phyloP scores from a whole-genome alignment of 352 stramenopile species.

The Aphanomyces euteiches region DNA sequence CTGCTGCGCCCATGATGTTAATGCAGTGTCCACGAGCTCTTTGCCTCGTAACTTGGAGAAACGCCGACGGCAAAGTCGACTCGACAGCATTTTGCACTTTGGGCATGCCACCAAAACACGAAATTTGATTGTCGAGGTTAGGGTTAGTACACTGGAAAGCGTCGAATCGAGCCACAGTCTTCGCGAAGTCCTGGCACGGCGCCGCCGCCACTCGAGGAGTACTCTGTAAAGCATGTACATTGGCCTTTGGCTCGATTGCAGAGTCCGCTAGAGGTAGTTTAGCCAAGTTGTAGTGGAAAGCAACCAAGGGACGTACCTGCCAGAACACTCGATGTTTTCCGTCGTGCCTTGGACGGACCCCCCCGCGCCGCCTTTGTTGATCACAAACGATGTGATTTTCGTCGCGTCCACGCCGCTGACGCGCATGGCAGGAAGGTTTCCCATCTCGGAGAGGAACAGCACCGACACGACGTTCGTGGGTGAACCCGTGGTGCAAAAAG shows the following conservation, averaged over 20 bases:
- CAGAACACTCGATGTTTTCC: conserved; percentile 67
- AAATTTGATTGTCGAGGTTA: too few species aligned
- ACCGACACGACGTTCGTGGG: conserved; percentile 57
- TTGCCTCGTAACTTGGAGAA: conserved; percentile 2
- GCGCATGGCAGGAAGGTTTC: conserved; percentile 52
- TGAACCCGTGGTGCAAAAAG: conserved; percentile 46
- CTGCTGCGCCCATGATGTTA: background rate
- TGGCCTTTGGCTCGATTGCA: conserved; percentile 52
- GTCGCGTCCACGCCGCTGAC: conserved; percentile 36
- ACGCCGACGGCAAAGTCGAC: background rate
- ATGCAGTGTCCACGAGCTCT: background rate
- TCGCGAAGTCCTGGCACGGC: conserved; percentile 46
- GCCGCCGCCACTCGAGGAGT: conserved; percentile 58
- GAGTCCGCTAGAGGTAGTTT: conserved; percentile 39
- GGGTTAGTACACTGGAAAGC: background rate
- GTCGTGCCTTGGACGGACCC: conserved; percentile 55
- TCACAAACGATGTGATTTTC: conserved; percentile 46
- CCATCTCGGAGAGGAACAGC: conserved; percentile 52
- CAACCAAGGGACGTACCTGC: conserved; percentile 49
- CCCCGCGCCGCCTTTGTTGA: conserved; percentile 53
- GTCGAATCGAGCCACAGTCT: conserved; percentile 57
- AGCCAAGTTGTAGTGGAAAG: too few species aligned
- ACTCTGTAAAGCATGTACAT: conserved; percentile 67
- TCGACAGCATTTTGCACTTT: background rate
- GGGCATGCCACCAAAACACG: too few species aligned